These are phyloP conservation scores for Phytophthora sp. DNA, from an alignment of 352 stramenopile species.

Conservation along the genomic window DNA sequence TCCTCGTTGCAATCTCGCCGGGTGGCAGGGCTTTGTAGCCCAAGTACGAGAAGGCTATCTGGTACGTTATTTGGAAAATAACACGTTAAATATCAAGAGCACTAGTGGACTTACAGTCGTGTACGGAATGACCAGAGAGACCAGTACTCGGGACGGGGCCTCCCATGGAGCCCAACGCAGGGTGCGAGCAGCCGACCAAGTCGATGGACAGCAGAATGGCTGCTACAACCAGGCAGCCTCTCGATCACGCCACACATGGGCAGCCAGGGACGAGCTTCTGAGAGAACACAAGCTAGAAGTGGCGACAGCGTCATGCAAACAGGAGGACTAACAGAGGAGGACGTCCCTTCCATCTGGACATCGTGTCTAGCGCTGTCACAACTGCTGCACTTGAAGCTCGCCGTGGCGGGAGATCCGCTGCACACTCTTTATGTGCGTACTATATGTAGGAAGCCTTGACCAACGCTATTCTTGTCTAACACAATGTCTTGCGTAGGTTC, in stretches of 20 bases:
- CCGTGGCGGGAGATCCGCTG: slow-evolving; percentile 20
- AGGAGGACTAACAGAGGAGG: neutral
- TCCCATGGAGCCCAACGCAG: slow-evolving; percentile 7
- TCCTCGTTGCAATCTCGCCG: slow-evolving; percentile 28
- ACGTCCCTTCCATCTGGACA: slow-evolving; percentile 36
- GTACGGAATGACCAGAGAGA: slow-evolving; percentile 18
- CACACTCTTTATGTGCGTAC: slow-evolving; percentile 35
- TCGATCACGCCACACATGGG: slow-evolving; percentile 2
- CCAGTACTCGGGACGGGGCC: slow-evolving; percentile 18
- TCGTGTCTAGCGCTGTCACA: slow-evolving; percentile 38
- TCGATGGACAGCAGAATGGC: slow-evolving; percentile 31
- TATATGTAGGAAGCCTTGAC: slow-evolving; percentile 8
- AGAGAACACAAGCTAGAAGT: neutral
- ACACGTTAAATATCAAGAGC: neutral
- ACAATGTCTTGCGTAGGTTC: slow-evolving; percentile 28
- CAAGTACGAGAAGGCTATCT: slow-evolving; percentile 39
- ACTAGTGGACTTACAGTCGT: slow-evolving; percentile 3
- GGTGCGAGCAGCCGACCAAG: neutral
- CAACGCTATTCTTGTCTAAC: too few relatives aligned
- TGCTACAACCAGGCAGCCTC: slow-evolving; percentile 25
- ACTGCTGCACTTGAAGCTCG: slow-evolving; percentile 36
- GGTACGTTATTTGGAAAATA: slow-evolving; percentile 19
- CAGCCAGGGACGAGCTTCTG: neutral
- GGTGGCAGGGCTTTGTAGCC: slow-evolving; percentile 33
- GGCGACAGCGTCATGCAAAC: neutral